A percentile compares a stretch with the other conserved stretches of the same genome.
Conservation (phyloP, 768 basidiomycete species). For the Russula abietina region DNA sequence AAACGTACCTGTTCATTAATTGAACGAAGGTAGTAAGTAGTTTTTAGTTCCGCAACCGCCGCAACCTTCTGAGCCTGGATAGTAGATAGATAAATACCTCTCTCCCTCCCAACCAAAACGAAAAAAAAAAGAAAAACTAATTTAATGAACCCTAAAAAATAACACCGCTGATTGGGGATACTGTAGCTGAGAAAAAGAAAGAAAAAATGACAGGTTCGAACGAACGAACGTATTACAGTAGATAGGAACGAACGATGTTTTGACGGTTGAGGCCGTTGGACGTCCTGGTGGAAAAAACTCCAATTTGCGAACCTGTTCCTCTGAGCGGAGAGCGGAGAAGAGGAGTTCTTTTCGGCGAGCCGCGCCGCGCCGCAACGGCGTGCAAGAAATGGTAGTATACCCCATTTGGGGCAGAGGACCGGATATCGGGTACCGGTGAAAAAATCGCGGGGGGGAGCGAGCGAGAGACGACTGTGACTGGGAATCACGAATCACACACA, state of each 20-base stretch:
- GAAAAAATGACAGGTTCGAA: neutral
- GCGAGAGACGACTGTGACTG: too few relatives aligned
- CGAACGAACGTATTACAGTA: too few relatives aligned
- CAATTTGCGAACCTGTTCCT: too few relatives aligned
- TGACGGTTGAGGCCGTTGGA: too few relatives aligned
- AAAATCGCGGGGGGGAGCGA: too few relatives aligned
- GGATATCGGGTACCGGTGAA: neutral
- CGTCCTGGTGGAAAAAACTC: too few relatives aligned
- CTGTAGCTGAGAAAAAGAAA: too few relatives aligned
- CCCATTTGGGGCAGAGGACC: neutral
- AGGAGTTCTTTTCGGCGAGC: neutral
- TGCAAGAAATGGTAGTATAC: neutral
- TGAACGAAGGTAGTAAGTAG: neutral
- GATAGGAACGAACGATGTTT: neutral
- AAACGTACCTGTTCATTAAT: neutral
- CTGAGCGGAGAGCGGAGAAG: too few relatives aligned
- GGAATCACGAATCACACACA: too few relatives aligned
- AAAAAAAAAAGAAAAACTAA: too few relatives aligned
- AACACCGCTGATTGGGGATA: neutral
- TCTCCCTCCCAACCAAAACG: neutral
- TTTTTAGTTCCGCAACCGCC: neutral
- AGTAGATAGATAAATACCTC: too few relatives aligned
- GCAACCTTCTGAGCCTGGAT: neutral
- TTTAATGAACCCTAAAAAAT: neutral
- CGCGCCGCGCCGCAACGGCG: neutral